Evolutionary conservation across 2,329 filamentous ascomycete genomes (phyloP), one percentile per base, ranked within the genome.

Genomic region (Ophiostoma angusticollis): DNA sequence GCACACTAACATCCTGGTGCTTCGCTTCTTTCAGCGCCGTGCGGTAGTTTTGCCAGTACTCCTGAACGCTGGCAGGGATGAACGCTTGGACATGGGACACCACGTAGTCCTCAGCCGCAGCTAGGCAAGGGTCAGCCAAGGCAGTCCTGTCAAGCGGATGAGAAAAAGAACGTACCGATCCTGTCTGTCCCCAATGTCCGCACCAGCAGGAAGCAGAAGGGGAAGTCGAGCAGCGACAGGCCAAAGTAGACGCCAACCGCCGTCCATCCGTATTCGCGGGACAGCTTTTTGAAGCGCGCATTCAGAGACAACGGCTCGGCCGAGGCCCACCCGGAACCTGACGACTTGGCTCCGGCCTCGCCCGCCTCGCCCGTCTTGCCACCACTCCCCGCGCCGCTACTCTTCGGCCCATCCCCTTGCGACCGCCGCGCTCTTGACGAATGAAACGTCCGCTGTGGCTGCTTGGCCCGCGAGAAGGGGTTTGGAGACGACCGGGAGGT

Each of bases 171-270:
- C 64, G 64, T 60, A 69, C 85, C 87, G 52, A 98, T 91, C 40
- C 73, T 74, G 19, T 98, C 91, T 0, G 84, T 83, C 13, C 91
- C 91, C 2, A 94, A 70, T 37, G 78, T 64, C 41, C 80, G 74
- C 33, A 98, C 91, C 9, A 91, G 75, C 39, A 93, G 61, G 63
- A 94, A 98, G 62, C 89, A 96, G 56, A 96, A 84, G 0, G 91
- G 91, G 48, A 96, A 93, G 61, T 98, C 91, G 37, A 94, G 63
- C 27, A 83, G 80, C 30, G 83, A 87, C 39, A 98, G 63, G 1
- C 68, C 68, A 9, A 95, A 60, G 59, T 98, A 98, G 12, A 98
- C 84, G n/a, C 86, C 89, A 5, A 95, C 60, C 1, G 87, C 87
- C 4, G 83, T 73, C 85, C 87, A 96, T 29, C 91, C 91, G 58